Conservation (phyloP, 495 filamentous ascomycete genomes). For the Talaromyces ruber region DNA sequence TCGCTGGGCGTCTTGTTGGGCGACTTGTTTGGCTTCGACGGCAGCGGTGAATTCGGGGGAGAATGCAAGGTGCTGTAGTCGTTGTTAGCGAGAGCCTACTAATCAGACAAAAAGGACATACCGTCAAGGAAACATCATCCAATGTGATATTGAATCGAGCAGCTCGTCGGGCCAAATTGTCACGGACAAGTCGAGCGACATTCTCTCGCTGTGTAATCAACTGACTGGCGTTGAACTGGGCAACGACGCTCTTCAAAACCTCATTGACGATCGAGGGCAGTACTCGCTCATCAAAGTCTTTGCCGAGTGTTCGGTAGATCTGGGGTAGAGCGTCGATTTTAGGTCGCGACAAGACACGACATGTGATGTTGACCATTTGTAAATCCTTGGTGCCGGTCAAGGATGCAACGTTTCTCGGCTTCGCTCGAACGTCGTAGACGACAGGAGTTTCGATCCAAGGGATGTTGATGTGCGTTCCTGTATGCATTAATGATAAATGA, state of each 20-base stretch:
- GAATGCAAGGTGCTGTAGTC: slow-evolving; percentile 83
- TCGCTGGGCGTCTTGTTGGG: slow-evolving; percentile 95
- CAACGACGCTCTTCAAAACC: slow-evolving; percentile 96
- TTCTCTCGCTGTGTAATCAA: slow-evolving; percentile 98
- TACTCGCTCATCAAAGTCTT: slow-evolving; percentile 94
- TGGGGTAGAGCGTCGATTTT: slow-evolving; percentile 81
- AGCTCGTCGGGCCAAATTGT: slow-evolving; percentile 83
- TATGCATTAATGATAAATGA: not conserved
- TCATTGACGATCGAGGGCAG: slow-evolving; percentile 98
- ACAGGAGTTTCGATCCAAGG: slow-evolving; percentile 97
- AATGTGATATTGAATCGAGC: slow-evolving; percentile 95
- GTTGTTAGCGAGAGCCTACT: slow-evolving; percentile 10
- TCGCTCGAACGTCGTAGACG: slow-evolving; percentile 94
- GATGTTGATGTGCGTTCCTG: slow-evolving; percentile 87
- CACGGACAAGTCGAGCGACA: slow-evolving; percentile 81
- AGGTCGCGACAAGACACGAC: slow-evolving; percentile 93
- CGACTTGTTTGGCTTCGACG: slow-evolving; percentile 98
- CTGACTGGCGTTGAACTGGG: slow-evolving; percentile 98
- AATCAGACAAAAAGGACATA: slow-evolving; percentile 33
- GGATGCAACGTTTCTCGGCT: slow-evolving; percentile 92
- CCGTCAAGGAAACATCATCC: slow-evolving; percentile 95
- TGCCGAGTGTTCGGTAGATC: slow-evolving; percentile 92
- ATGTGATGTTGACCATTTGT: slow-evolving; percentile 99
- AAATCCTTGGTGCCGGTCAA: slow-evolving; percentile 97
- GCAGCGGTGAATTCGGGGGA: slow-evolving; percentile 98